A percentile compares a stretch with the other conserved stretches of the same genome.
Evolutionary conservation across 768 basidiomycete genomes (phyloP).

Genomic region (Boletus tylopilopsis): DNA sequence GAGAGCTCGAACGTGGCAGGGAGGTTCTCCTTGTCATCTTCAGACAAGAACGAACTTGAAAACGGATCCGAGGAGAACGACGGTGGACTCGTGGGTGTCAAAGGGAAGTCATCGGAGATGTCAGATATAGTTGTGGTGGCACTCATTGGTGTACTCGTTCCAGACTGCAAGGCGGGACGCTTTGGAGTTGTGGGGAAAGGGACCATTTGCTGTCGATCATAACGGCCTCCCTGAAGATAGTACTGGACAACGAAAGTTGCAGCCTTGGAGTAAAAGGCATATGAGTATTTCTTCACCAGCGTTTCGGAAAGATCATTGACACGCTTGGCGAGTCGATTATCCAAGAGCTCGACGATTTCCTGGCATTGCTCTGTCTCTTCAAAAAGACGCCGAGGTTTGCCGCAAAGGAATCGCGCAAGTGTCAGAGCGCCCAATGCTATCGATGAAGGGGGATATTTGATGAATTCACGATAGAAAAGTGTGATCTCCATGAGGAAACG

Average conservation of each 20-base stretch:
- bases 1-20: slow-evolving; percentile 68
- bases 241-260: slow-evolving; percentile 91
- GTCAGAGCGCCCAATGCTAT: slow-evolving; percentile 89
- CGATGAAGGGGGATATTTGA: slow-evolving; percentile 78
- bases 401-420: slow-evolving; percentile 84
- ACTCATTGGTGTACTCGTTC: slow-evolving; percentile 71
- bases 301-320: slow-evolving; percentile 93
- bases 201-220: slow-evolving; percentile 43
- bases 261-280: slow-evolving; percentile 93
- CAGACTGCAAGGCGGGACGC: slow-evolving; percentile 39
- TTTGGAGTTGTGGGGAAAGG: slow-evolving; percentile 64
- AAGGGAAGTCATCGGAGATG: slow-evolving; percentile 77
- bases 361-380: slow-evolving; percentile 84
- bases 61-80: slow-evolving; percentile 40
- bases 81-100: slow-evolving; percentile 72
- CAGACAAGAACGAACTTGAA: slow-evolving; percentile 57
- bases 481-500: slow-evolving; percentile 99
- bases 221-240: slow-evolving; percentile 86
- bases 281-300: slow-evolving; percentile 97
- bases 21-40: slow-evolving; percentile 81
- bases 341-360: slow-evolving; percentile 82
- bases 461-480: slow-evolving; percentile 94
- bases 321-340: slow-evolving; percentile 80
- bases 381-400: slow-evolving; percentile 69
- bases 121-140: slow-evolving; percentile 71